Conservation (phyloP, 345 rosid species). For the Eucalyptus victrix region DNA sequence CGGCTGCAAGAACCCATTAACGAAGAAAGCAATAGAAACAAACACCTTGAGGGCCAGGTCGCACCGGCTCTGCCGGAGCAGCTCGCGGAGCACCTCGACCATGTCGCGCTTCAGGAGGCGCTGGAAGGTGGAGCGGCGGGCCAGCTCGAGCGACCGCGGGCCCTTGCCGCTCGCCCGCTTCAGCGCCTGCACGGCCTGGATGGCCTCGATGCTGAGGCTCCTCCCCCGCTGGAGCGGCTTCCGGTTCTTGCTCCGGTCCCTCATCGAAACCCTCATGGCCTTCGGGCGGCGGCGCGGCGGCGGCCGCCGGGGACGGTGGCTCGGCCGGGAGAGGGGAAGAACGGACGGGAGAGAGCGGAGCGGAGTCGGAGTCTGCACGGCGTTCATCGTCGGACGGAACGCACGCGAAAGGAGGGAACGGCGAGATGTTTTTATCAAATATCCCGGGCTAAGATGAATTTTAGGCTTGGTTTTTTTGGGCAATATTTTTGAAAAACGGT, state of each 20-base stretch:
- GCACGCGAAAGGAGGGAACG: not conserved
- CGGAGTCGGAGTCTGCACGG: not conserved
- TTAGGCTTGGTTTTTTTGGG: no score
- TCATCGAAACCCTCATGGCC: slow-evolving; percentile 11
- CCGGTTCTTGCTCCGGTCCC: slow-evolving; percentile 62
- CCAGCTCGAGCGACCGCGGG: slow-evolving; percentile 8
- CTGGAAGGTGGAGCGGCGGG: slow-evolving; percentile 30
- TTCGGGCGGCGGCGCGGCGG: not conserved
- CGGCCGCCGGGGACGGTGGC: not conserved
- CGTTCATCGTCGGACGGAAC: not conserved
- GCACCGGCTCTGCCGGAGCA: slow-evolving; percentile 64
- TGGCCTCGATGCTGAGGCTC: slow-evolving; percentile 76
- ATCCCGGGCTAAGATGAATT: not conserved
- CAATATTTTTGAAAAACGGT: accelerated
- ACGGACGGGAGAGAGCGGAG: not conserved
- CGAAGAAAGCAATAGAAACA: not conserved
- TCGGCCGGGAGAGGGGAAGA: not conserved
- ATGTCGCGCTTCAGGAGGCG: slow-evolving; percentile 74
- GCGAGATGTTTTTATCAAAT: not conserved
- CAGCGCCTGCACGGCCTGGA: slow-evolving; percentile 63
- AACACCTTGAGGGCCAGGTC: slow-evolving; percentile 46
- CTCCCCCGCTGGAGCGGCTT: slow-evolving; percentile 73
- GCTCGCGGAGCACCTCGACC: slow-evolving; percentile 77
- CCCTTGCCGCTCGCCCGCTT: slow-evolving; percentile 44
- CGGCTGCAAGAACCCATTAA: not conserved